Evolutionary conservation across 257 asterid genomes (phyloP), one percentile per base, ranked within the genome.

Genomic region (Osmanthus fragrans): DNA sequence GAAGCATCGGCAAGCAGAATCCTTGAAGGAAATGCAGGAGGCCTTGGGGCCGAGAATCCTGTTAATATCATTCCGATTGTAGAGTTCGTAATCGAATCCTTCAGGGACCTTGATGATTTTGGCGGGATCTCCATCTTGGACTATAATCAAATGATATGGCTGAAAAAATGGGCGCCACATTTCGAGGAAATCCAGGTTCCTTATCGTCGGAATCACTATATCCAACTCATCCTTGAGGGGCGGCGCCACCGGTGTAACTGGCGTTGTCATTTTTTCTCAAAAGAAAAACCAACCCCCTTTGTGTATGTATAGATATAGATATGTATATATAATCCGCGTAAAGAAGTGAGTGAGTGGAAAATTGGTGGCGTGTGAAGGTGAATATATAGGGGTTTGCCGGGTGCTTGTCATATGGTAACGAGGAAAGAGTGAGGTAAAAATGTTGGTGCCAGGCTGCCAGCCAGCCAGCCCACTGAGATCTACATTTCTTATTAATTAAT

Each of bases 11-110:
- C 90, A 87, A 60, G 90, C 88, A 36, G 88, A 87, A 73, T 87
- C 90, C 85, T 84, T 87, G 83, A 87, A 87, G 4, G 90, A 87
- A 80, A 87, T 87, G 88, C 90, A 84, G 79, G 84, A 82, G 42
- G 90, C 87, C 78, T 83, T 87, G 40, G 90, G 90, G 5, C 90
- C 90, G 0, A 87, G 40, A 80, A 87, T 87, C 83, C 86, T 81
- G 45, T 87, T 85, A 68, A 87, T 87, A 51, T 87, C 90, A 78
- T 87, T 81, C 15, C 90, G 82, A 39, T 84, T 82, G 81, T 87
- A 84, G 78, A 84, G 88, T 77, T 87, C 90, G 79, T 87, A 87
- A 64, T 87, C 88, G 76, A 87, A 87, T 0, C 90, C 90, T 73
- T 73, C 85, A 0, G 90, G 88, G 4, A 87, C 88, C 0, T 79